phyloP scores from a whole-genome alignment of 768 basidiomycete genomes.

The Cyclocybe cylindracea region DNA sequence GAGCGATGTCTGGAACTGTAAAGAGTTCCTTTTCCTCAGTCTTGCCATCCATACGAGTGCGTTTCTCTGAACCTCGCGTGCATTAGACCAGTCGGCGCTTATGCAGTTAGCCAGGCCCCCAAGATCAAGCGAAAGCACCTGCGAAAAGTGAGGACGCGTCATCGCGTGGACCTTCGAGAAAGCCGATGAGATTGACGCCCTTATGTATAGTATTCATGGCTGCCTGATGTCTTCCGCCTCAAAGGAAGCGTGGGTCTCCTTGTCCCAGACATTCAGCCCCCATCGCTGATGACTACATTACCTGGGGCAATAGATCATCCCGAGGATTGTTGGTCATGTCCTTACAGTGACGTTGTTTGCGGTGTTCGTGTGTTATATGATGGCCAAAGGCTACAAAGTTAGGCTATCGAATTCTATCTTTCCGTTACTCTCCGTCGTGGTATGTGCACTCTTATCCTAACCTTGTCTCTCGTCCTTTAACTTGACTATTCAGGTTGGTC shows the following conservation, averaged over 20 bases:
- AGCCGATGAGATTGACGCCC: neutral
- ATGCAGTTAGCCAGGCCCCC: constrained; percentile 26
- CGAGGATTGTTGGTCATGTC: constrained; percentile 77
- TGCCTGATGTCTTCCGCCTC: constrained; percentile 83
- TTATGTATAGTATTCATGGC: constrained; percentile 73
- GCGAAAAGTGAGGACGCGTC: constrained; percentile 42
- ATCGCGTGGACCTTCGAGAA: neutral
- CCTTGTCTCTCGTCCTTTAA: constrained; percentile 1
- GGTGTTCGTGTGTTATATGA: constrained; percentile 56
- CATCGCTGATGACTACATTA: constrained; percentile 5
- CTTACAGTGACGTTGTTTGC: constrained; percentile 82
- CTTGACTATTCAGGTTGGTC: constrained; percentile 61
- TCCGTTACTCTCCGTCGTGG: constrained; percentile 88
- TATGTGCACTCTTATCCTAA: constrained; percentile 37
- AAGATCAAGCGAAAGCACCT: constrained; percentile 52
- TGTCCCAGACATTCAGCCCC: neutral
- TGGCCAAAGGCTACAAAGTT: constrained; percentile 56
- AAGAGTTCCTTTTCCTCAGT: constrained; percentile 31
- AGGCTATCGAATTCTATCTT: constrained; percentile 81
- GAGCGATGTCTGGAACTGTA: constrained; percentile 18
- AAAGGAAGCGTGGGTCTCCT: constrained; percentile 73
- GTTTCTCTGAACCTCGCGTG: neutral
- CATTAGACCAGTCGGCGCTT: neutral
- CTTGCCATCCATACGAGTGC: constrained; percentile 28
- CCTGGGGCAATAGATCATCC: constrained; percentile 54